Base-by-base conservation (phyloP, 345 rosid genomes). In the Pelargonium nanum region DNA sequence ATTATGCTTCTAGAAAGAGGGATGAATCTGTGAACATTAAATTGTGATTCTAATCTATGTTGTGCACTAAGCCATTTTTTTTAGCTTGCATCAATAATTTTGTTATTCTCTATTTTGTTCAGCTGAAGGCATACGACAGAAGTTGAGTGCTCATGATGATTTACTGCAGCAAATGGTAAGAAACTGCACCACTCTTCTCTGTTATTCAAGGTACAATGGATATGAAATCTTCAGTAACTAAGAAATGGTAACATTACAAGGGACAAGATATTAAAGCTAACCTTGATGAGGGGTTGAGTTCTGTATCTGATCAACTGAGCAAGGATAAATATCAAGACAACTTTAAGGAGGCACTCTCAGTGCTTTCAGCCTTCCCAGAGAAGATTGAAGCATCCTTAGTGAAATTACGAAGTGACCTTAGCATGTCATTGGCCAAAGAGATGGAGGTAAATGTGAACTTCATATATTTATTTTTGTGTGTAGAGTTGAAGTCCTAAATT, bases 91-190 rank as follows among this genome's bases (percentile, higher is more conserved):
- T 20, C 21, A 24, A 55, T 57, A 24, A 19, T 30, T 25, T 13
- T 53, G 53, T 69, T 59, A 24, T 45, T 59, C 61, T 45, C 9
- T 60, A 67, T 56, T 73, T 65, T 32, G 22, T 50, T 81, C 92
- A 93, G 97, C 74, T 77, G 92, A 84, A 67, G 77, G 88, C 64
- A 72, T 85, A 55, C 80, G 76, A 20, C 83, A 81, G 81, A 89
- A 83, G 85, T 64, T 87, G 76, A 70, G 58, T 65, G 80, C 53
- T 65, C 83, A 84, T 50, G 87, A 88, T 66, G 73, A 67, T 59
- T 85, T 76, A 22, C 73, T 94, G 58, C 82, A 84, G 74, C 75
- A 59, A 68, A 62, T 83, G 96, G 96, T 94, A 83, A 78, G 53
- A 34, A 24, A 58, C 48, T 59, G 57, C 70, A 53, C 26, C 62